Conservation (phyloP, 2,329 filamentous ascomycete species). For the Ophiognomonia clavigignenti-juglandacearum region DNA sequence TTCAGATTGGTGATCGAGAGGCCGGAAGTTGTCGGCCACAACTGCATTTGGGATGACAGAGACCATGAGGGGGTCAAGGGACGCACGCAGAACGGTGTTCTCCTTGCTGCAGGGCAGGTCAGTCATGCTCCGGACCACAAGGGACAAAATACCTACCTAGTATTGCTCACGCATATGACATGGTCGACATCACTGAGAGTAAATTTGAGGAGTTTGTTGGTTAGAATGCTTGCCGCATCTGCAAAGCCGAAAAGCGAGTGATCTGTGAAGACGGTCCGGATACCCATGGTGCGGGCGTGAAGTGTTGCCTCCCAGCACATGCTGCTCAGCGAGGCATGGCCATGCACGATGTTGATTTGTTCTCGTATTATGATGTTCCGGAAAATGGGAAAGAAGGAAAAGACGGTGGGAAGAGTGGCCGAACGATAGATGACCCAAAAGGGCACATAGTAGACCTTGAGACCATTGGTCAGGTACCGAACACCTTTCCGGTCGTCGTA, state of each 20-base stretch:
- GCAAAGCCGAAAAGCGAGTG: conserved; percentile 97
- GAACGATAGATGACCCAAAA: conserved; percentile 95
- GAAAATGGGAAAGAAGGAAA: conserved; percentile 98
- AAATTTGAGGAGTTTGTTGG: conserved; percentile 96
- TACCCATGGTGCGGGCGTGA: conserved; percentile 91
- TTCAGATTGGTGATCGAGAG: conserved; percentile 45
- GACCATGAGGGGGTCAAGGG: conserved; percentile 92
- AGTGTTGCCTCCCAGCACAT: conserved; percentile 93
- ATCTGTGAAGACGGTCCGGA: conserved; percentile 94
- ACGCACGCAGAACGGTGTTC: conserved; percentile 92
- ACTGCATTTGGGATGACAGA: conserved; percentile 97
- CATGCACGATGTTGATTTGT: conserved; percentile 93
- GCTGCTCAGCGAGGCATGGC: conserved; percentile 90
- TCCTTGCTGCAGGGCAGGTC: conserved; percentile 65
- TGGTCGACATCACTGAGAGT: conserved; percentile 95
- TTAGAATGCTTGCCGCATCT: conserved; percentile 90
- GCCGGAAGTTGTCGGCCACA: conserved; percentile 92
- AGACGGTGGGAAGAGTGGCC: conserved; percentile 91
- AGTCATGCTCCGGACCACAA: conserved; percentile 5
- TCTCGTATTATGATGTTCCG: conserved; percentile 94
- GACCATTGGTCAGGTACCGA: conserved; percentile 91
- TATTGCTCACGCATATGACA: conserved; percentile 97
- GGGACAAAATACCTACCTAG: conserved; percentile 59
- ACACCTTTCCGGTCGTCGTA: conserved; percentile 88
- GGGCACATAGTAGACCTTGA: conserved; percentile 97